phyloP scores from a whole-genome alignment of 2,329 filamentous ascomycete species.

The Diaporthe vaccinii region DNA sequence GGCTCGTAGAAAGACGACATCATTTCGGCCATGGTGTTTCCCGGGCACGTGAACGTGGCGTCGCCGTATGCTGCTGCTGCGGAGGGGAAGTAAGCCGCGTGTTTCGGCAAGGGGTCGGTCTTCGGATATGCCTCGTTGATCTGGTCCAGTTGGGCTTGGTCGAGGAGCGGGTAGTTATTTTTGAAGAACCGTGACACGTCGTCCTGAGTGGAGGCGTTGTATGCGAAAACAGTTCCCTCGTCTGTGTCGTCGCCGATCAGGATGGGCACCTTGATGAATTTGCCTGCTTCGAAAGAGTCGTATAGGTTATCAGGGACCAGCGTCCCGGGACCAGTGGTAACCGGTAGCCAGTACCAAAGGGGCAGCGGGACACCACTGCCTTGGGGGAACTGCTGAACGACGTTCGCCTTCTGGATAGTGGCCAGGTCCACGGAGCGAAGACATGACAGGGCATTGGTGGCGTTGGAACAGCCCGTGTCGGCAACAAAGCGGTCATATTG shows the following conservation, averaged over 20 bases:
- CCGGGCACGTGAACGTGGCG: conserved; percentile 59
- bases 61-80: conserved; percentile 60
- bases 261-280: conserved; percentile 66
- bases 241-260: conserved; percentile 62
- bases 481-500: conserved; percentile 57
- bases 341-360: conserved; percentile 65
- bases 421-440: conserved; percentile 54
- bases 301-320: conserved; percentile 59
- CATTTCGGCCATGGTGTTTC: conserved; percentile 62
- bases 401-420: conserved; percentile 56
- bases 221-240: conserved; percentile 62
- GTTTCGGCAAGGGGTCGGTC: conserved; percentile 51
- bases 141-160: conserved; percentile 48
- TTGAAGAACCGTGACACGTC: conserved; percentile 56
- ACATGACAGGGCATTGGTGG: conserved; percentile 54
- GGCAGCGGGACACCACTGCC: conserved; percentile 48
- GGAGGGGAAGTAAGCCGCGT: conserved; percentile 59
- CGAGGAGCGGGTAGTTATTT: conserved; percentile 62
- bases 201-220: conserved; percentile 51
- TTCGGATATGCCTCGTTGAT: conserved; percentile 57
- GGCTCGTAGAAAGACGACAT: conserved; percentile 56
- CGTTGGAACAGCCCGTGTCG: conserved; percentile 53
- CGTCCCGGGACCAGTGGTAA: conserved; percentile 58
- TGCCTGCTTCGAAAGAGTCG: conserved; percentile 57
- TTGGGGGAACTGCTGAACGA: conserved; percentile 55